Percentiles rank a stretch among this genome's conserved stretches.
Conservation (phyloP, 1,284 basidiomycete species). For the Malassezia arunalokei region DNA sequence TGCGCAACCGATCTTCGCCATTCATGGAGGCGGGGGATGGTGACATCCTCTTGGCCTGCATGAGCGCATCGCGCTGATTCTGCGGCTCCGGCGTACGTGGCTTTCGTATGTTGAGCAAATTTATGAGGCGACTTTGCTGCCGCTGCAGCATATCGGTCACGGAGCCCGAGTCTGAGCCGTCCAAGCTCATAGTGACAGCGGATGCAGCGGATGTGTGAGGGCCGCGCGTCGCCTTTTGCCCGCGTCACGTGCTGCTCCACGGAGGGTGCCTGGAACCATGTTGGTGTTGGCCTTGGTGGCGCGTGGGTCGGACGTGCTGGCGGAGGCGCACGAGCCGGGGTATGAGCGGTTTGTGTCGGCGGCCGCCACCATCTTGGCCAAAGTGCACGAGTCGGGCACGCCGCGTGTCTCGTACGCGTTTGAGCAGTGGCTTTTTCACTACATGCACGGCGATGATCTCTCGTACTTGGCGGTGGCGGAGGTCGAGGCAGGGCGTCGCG, state of each 20-base stretch:
- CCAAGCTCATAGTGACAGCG: not conserved
- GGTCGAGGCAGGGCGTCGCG: constrained; percentile 60
- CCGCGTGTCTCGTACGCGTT: constrained; percentile 69
- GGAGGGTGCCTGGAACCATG: constrained; percentile 12
- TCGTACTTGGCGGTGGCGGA: constrained; percentile 82
- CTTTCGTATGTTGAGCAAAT: not conserved
- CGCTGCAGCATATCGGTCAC: not conserved
- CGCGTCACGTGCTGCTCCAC: not conserved
- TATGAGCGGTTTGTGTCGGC: constrained; percentile 51
- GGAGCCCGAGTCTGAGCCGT: not conserved
- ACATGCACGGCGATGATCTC: constrained; percentile 51
- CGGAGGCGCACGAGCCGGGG: constrained; percentile 29
- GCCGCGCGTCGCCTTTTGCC: not conserved
- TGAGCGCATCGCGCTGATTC: not conserved
- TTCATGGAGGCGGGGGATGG: not conserved
- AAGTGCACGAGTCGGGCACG: constrained; percentile 76
- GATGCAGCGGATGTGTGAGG: no score
- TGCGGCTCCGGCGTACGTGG: not conserved
- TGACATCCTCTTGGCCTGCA: not conserved
- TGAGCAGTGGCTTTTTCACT: constrained; percentile 81
- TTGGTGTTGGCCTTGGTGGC: constrained; percentile 42
- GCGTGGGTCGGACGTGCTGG: constrained; percentile 22
- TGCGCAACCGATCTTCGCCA: constrained; percentile 2
- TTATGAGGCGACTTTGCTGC: not conserved
- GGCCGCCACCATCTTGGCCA: constrained; percentile 77